phyloP scores from a whole-genome alignment of 2,329 filamentous ascomycete genomes.

The Fusarium sp. region DNA sequence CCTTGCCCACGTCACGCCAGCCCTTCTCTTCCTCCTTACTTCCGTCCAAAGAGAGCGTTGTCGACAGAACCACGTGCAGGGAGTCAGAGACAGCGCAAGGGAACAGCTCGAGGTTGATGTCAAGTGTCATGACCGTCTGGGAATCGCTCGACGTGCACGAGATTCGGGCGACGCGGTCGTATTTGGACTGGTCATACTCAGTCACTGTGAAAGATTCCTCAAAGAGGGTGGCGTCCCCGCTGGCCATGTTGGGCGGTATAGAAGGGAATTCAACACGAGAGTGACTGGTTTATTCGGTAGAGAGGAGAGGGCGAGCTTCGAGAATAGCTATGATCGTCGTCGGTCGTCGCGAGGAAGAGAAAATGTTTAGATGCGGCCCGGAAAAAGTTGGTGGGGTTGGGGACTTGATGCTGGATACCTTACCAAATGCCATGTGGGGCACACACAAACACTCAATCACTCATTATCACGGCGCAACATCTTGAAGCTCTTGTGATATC shows the following conservation, averaged over 20 bases:
- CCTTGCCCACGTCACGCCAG: conserved; percentile 81
- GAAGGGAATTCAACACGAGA: not conserved
- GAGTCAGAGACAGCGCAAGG: conserved; percentile 80
- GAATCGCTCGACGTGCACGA: conserved; percentile 80
- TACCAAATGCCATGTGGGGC: conserved; percentile 44
- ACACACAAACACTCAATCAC: conserved; percentile 17
- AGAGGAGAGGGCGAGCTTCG: not conserved
- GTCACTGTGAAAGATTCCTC: conserved; percentile 92
- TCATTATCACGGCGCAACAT: not conserved
- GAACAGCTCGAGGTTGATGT: conserved; percentile 95
- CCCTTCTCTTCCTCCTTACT: conserved; percentile 79
- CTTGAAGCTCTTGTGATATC: not conserved
- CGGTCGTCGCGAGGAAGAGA: conserved; percentile 32
- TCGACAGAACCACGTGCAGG: conserved; percentile 84
- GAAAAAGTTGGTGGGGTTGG: conserved; percentile 42
- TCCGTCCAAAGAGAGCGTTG: conserved; percentile 88
- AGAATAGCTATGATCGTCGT: conserved; percentile 12
- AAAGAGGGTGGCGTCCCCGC: conserved; percentile 89
- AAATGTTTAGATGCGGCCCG: conserved; percentile 41
- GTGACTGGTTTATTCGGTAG: not conserved
- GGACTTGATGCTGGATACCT: conserved; percentile 28
- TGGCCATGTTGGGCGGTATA: conserved; percentile 47
- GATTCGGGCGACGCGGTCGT: conserved; percentile 93
- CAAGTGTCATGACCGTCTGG: conserved; percentile 82
- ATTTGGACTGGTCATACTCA: conserved; percentile 84